Conservation (phyloP, 2,329 filamentous ascomycete species). For the Epichloe glyceriae region DNA sequence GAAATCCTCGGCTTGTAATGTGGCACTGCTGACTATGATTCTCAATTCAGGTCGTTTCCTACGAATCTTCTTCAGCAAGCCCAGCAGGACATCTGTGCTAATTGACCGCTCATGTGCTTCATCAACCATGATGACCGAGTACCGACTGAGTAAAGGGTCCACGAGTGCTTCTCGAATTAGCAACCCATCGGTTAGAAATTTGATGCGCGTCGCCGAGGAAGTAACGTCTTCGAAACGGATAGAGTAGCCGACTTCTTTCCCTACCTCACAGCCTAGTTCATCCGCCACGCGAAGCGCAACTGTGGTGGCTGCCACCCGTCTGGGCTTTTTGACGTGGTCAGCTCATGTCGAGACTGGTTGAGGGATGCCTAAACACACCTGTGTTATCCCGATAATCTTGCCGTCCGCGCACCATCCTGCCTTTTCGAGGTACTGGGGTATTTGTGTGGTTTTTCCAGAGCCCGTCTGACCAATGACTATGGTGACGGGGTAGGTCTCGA, state of each 20-base stretch:
- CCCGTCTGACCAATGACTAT: conserved; percentile 91
- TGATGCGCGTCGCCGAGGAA: conserved; percentile 73
- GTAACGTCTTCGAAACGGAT: conserved; percentile 89
- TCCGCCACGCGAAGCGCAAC: conserved; percentile 82
- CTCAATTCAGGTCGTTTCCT: conserved; percentile 69
- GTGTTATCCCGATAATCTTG: conserved; percentile 76
- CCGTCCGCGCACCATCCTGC: conserved; percentile 81
- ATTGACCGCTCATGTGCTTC: conserved; percentile 91
- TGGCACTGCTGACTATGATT: conserved; percentile 87
- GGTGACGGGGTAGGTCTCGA: conserved; percentile 73
- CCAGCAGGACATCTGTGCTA: conserved; percentile 81
- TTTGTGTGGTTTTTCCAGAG: conserved; percentile 89
- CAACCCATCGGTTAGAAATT: conserved; percentile 89
- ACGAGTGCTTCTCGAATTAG: conserved; percentile 85
- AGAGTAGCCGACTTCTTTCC: conserved; percentile 85
- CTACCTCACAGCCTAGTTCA: conserved; percentile 73
- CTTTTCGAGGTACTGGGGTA: conserved; percentile 80
- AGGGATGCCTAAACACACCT: conserved; percentile 44
- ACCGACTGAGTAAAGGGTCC: conserved; percentile 78
- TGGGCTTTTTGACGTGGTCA: conserved; percentile 42
- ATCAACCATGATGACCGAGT: conserved; percentile 95
- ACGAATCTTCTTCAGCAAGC: conserved; percentile 80
- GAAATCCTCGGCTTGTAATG: conserved; percentile 79
- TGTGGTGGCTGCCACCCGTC: conserved; percentile 80
- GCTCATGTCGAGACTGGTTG: background rate